Evolutionary conservation across 164 flowering plant species (phyloP), one percentile per base, ranked within the genome.

Genomic region (Vitis labrusca): DNA sequence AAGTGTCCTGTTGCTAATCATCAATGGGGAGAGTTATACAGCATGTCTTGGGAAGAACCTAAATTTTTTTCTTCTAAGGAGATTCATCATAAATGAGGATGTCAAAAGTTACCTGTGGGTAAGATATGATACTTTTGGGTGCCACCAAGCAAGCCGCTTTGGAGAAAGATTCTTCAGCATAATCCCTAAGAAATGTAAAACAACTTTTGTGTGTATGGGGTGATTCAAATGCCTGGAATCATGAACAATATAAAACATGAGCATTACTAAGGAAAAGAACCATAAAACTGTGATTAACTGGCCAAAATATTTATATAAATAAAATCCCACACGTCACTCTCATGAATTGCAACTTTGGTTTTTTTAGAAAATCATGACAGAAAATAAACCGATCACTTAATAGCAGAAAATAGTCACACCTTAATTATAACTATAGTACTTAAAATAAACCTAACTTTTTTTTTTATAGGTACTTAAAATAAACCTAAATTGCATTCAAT

Each of bases 221-320:
- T 66, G 99, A 92, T 76, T 94, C 99, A 86, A 94, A 94, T 59
- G 97, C 99, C 99, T 94, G 85, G 61, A 32, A 75, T 15, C 14
- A 57, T 6, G 3, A n/a, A 63, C 3, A 71, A 65, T 58, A 65
- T 8, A 59, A 60, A 13, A 61, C 14, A 59, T 17, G 44, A 48
- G 16, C 50, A 10, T 49, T 6, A 57, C 5, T 16, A 17, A 62
- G 15, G 29, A 30, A 29, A 62, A 8, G 29, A 66, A 37, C 7
- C 8, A 66, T 8, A 66, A 23, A 54, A 29, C 60, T 52, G 29
- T 47, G 53, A 63, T 47, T 47, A 16, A 10, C 56, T 1, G 30
- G 52, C 19, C 9, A 65, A 65, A 51, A 15, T 51, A 65, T 51
- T 30, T 27, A 52, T 27, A 15, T 17, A 37, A 37, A 37, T 37